Conservation (phyloP, 805 yeast species). For the Saccharomyces kudriavzevii region DNA sequence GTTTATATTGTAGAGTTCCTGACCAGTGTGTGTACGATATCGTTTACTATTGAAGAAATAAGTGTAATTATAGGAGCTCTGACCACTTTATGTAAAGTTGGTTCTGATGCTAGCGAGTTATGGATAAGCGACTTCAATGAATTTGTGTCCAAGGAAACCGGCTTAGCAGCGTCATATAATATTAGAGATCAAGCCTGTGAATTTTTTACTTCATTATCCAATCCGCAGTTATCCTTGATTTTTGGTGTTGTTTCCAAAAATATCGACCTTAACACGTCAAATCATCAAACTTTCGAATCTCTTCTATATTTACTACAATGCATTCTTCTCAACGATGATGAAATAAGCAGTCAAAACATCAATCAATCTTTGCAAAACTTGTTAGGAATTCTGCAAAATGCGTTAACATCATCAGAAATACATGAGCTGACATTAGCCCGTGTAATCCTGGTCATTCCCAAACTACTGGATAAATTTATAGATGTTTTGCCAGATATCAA, state of each 20-base stretch:
- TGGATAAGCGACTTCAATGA: constrained; percentile 57
- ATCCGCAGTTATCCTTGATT: constrained; percentile 8
- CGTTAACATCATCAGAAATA: background rate
- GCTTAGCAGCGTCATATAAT: constrained; percentile 45
- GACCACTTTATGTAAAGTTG: constrained; percentile 34
- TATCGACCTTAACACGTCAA: background rate
- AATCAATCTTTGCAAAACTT: background rate
- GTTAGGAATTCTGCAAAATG: background rate
- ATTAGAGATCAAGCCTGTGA: constrained; percentile 59
- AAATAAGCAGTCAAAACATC: constrained; percentile 1
- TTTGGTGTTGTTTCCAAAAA: background rate
- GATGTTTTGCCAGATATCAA: constrained; percentile 26
- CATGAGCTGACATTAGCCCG: constrained; percentile 40
- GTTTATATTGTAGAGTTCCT: constrained; percentile 19
- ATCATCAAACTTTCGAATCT: constrained; percentile 14
- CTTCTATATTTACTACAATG: constrained; percentile 18
- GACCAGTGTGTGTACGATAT: constrained; percentile 9
- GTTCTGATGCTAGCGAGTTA: constrained; percentile 36
- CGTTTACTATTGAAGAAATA: constrained; percentile 7
- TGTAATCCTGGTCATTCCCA: constrained; percentile 46
- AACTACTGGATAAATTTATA: constrained; percentile 46
- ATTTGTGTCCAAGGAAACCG: constrained; percentile 69
- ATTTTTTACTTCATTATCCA: constrained; percentile 43
- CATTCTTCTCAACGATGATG: constrained; percentile 15
- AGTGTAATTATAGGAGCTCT: constrained; percentile 25